Evolutionary conservation across 805 yeast genomes (phyloP).

Genomic region (Priceomyces melissophilus): DNA sequence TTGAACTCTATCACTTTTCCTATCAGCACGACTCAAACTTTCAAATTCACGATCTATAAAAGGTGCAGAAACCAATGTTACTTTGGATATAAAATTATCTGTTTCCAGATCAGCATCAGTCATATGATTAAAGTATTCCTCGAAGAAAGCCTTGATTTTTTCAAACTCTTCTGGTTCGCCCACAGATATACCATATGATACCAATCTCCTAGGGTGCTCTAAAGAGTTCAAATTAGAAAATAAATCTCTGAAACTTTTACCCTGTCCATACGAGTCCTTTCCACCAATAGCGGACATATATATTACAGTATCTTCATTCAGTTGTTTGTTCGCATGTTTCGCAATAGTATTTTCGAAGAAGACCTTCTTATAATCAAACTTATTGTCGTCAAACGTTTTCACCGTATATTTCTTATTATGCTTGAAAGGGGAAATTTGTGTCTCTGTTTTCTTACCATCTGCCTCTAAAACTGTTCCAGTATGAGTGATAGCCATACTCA

Average conservation of each 20-base stretch:
- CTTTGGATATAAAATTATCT: constrained; percentile 9
- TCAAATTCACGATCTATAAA: constrained; percentile 24
- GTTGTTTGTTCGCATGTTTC: neutral
- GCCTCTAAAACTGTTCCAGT: neutral
- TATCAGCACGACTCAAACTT: constrained; percentile 14
- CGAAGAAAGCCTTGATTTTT: constrained; percentile 17
- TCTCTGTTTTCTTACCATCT: neutral
- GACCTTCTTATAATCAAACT: constrained; percentile 7
- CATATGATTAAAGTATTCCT: constrained; percentile 6
- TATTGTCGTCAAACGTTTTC: constrained; percentile 3
- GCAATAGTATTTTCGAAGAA: constrained; percentile 3
- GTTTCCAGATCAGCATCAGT: neutral
- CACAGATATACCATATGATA: constrained; percentile 29
- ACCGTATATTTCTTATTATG: neutral
- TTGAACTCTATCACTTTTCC: constrained; percentile 29
- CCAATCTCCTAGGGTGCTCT: constrained; percentile 20
- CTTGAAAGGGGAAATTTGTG: neutral
- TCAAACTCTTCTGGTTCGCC: constrained; percentile 26
- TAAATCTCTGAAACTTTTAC: constrained; percentile 29
- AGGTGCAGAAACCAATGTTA: constrained; percentile 32
- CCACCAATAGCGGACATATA: constrained; percentile 25
- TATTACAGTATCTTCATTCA: constrained; percentile 7
- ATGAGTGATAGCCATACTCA: neutral
- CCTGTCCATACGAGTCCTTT: constrained; percentile 33
- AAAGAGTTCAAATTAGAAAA: constrained; percentile 25